Evolutionary conservation across 768 basidiomycete genomes (phyloP), one percentile per base, ranked within the genome.

Genomic region (Psilocybe sp.): DNA sequence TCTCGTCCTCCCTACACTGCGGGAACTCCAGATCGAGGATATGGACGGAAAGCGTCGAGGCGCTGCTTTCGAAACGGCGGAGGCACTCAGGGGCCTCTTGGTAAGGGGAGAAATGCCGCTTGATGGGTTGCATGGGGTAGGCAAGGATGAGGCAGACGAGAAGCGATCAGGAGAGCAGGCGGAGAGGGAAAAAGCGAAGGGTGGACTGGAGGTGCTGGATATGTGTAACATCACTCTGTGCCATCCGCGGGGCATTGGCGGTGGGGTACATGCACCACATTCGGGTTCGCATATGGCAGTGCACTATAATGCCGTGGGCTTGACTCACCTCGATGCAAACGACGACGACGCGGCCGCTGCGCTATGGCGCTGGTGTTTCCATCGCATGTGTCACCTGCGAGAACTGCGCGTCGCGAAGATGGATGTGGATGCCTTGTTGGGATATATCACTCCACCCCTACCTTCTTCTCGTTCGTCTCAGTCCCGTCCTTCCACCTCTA

Each of bases 1-100:
- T 18, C 60, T 72, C 40, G 59, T 69, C 44, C 47, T 66, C 11
- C 73, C 71, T 0, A 47, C 60, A 23, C 61, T 72, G 40, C 57
- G 51, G 14, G 47, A 44, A 8, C 60, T 74, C 16, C 60, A 53
- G 43, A 55, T 74, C 33, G 63, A 66, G 40, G 71, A 71, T 46
- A 57, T 73, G 20, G 70, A 73, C 45, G 71, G 69, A 14, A 65
- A 60, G 37, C 56, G 69, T 2, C 32, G 51, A 1, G 50, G 59
- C 5, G 63, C 64, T 13, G 65, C 64, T 6, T 42, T 49, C n/a
- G 64, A 70, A 42, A 65, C 62, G 11, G 67, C 59, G 2, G 45
- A 43, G 0, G 60, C 62, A 13, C 51, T 72, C 16, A 55, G 61
- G 2, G 59, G 62, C 40, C 43, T 71, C 23, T 55, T 72, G 8